Evolutionary conservation across 1,284 basidiomycete genomes (phyloP).

Genomic region (Leccinum pachyderme): DNA sequence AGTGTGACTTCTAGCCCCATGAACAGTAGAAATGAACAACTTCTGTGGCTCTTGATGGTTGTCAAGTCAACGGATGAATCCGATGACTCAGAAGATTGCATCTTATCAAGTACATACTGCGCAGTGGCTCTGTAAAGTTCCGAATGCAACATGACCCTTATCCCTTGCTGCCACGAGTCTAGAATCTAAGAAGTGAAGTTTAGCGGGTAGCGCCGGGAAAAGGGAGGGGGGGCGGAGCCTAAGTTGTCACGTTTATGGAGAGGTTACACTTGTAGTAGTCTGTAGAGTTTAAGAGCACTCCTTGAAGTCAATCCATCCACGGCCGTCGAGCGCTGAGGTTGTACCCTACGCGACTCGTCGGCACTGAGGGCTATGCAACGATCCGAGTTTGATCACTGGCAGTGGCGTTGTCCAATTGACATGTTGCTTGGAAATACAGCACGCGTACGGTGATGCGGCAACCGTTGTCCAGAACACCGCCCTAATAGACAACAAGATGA

Average conservation of each 20-base stretch:
- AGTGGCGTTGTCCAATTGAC: neutral
- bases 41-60: constrained; percentile 14
- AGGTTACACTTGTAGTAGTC: neutral
- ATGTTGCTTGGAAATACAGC: neutral
- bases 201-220: neutral
- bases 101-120: neutral
- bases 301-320: neutral
- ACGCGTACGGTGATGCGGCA: neutral
- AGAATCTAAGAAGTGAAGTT: neutral
- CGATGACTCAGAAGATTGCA: neutral
- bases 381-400: neutral
- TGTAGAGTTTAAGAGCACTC: neutral
- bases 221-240: too few relatives aligned
- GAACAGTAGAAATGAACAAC: neutral
- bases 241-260: neutral
- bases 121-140: neutral
- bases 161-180: neutral
- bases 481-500: neutral
- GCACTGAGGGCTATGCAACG: too few relatives aligned
- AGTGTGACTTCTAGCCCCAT: neutral
- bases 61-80: constrained; percentile 14
- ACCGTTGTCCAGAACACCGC: neutral
- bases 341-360: neutral
- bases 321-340: neutral
- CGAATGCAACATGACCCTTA: neutral